Conservation (phyloP, 148 eudicot genomes). For the Oxyria digyna region DNA sequence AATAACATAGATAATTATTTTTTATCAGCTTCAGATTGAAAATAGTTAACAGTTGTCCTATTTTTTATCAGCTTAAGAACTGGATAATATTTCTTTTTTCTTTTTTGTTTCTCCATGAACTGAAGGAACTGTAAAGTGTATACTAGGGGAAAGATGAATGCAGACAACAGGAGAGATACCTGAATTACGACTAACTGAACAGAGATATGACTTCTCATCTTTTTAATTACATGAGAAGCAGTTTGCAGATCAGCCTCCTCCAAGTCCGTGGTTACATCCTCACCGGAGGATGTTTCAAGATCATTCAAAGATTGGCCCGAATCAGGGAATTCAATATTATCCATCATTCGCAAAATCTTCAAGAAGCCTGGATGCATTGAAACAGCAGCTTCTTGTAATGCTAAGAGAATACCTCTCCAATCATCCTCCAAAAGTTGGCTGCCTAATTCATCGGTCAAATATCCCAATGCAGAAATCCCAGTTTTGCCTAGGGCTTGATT, state of each 20-base stretch:
- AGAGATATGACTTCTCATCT: conserved; percentile 76
- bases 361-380: conserved; percentile 51
- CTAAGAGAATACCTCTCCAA: conserved; percentile 65
- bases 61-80: too few species aligned
- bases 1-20: too few species aligned
- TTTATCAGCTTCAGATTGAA: too few species aligned
- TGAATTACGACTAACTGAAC: conserved; percentile 74
- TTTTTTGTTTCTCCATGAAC: not conserved
- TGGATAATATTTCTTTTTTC: not conserved
- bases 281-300: conserved; percentile 33
- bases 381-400: conserved; percentile 62
- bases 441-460: conserved; percentile 59
- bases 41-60: not conserved
- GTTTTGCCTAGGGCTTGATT: conserved; percentile 61
- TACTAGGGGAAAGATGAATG: not conserved
- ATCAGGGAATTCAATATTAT: conserved; percentile 50
- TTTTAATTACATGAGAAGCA: conserved; percentile 66
- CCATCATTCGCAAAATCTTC: conserved; percentile 62
- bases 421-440: conserved; percentile 65
- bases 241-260: conserved; percentile 73
- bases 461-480: conserved; percentile 69
- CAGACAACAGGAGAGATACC: conserved; percentile 26
- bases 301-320: conserved; percentile 27
- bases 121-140: not conserved
- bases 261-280: conserved; percentile 33